Evolutionary conservation across 345 rosid species (phyloP).

Genomic region (Lumnitzera littorea): DNA sequence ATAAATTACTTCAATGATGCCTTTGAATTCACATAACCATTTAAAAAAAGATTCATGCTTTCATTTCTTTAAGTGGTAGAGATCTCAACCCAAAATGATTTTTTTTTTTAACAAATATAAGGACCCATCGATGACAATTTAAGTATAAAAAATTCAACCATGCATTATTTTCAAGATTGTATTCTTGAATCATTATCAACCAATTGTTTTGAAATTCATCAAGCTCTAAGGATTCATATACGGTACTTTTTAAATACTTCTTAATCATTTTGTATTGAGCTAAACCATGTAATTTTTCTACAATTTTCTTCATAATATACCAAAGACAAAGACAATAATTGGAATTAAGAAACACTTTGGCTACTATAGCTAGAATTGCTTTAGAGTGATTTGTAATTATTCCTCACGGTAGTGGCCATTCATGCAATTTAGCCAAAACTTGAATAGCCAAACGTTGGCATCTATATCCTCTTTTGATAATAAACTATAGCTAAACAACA

Average conservation of each 20-base stretch:
- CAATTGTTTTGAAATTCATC: conserved; percentile 44
- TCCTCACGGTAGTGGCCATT: conserved; percentile 42
- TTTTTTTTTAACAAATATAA: conserved; percentile 37
- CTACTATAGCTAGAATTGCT: conserved; percentile 28
- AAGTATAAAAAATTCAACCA: conserved; percentile 42
- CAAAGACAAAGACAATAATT: conserved; percentile 31
- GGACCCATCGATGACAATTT: conserved; percentile 39
- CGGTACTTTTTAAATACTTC: conserved; percentile 16
- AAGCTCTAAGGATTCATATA: conserved; percentile 24
- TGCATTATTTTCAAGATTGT: conserved; percentile 28
- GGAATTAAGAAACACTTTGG: conserved; percentile 52
- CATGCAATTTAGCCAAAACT: conserved; percentile 53
- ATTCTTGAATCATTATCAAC: conserved; percentile 32
- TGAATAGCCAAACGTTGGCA: conserved; percentile 46
- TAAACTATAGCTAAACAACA: conserved; percentile 44
- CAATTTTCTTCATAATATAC: conserved; percentile 28
- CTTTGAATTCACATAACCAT: conserved; percentile 24
- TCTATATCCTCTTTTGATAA: conserved; percentile 35
- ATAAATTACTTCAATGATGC: conserved; percentile 39
- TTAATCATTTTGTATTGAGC: conserved; percentile 27
- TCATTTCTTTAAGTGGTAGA: conserved; percentile 29
- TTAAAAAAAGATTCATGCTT: conserved; percentile 11
- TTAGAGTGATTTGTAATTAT: conserved; percentile 34
- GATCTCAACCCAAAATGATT: conserved; percentile 39
- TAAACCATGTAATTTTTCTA: conserved; percentile 28